phyloP scores from a whole-genome alignment of 371 early-diverging fungal genomes.

The Batkoa obscura region DNA sequence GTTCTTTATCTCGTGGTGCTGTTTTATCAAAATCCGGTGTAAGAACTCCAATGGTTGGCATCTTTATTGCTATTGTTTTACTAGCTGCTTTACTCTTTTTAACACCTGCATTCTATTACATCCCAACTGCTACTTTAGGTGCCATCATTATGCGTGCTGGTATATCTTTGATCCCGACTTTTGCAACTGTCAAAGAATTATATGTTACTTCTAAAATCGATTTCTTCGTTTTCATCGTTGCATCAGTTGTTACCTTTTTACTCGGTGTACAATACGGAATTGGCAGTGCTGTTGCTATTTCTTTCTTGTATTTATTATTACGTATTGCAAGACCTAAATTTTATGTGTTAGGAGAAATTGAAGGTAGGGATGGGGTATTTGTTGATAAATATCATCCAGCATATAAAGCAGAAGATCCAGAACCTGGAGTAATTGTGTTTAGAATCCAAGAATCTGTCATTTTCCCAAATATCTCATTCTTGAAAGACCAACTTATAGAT shows the following conservation, averaged over 20 bases:
- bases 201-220: constrained; percentile 17
- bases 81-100: constrained; percentile 49
- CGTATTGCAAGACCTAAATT: constrained; percentile 47
- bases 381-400: constrained; percentile 5
- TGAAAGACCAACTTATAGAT: constrained; percentile 18
- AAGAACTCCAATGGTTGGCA: constrained; percentile 53
- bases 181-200: constrained; percentile 7
- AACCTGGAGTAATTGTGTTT: constrained; percentile 33
- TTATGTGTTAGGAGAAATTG: constrained; percentile 16
- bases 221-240: constrained; percentile 20
- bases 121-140: constrained; percentile 52
- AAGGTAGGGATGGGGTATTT: constrained; percentile 8
- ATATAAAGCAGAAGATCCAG: constrained; percentile 14
- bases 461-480: constrained; percentile 40
- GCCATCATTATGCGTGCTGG: constrained; percentile 58
- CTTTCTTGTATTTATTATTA: constrained; percentile 37
- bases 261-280: constrained; percentile 48
- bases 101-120: constrained; percentile 62
- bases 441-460: constrained; percentile 37
- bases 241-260: constrained; percentile 42
- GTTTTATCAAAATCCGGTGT: constrained; percentile 59
- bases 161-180: constrained; percentile 12
- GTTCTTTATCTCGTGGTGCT: constrained; percentile 69
- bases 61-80: constrained; percentile 49
- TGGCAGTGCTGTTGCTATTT: constrained; percentile 35